These are phyloP conservation scores for Nicotiana paniculata DNA, from an alignment of 257 asterid species.

Conservation along the genomic window DNA sequence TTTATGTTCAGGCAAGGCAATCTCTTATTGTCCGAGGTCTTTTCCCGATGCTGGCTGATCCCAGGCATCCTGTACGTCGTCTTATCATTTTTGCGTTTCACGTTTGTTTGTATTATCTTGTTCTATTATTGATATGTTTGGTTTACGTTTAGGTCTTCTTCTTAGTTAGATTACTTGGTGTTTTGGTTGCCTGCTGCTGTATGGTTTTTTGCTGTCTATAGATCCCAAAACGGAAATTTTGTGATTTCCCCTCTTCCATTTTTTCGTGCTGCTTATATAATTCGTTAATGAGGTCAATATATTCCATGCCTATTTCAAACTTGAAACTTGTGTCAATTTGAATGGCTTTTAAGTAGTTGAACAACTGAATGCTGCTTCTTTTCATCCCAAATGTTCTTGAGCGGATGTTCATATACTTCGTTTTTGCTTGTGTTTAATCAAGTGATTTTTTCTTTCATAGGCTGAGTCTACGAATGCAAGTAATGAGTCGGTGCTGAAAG, in stretches of 20 bases:
- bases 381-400: background rate
- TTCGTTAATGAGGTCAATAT: too few species aligned
- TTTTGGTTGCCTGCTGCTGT: background rate
- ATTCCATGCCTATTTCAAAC: background rate
- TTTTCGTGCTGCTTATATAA: too few species aligned
- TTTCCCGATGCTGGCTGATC: slow-evolving; percentile 91
- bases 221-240: too few species aligned
- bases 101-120: background rate
- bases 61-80: slow-evolving; percentile 81
- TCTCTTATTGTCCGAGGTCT: slow-evolving; percentile 87
- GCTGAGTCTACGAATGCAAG: slow-evolving; percentile 62
- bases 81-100: background rate
- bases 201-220: too few species aligned
- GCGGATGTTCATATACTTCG: background rate
- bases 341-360: background rate
- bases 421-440: background rate
- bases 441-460: slow-evolving; percentile 25
- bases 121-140: background rate
- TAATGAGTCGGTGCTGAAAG: slow-evolving; percentile 64
- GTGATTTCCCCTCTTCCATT: too few species aligned
- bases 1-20: slow-evolving; percentile 68
- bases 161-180: too few species aligned
- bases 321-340: background rate
- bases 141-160: too few species aligned
- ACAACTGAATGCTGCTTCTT: background rate